Percentiles rank a stretch among this genome's conserved stretches.
These are phyloP conservation scores for Tetracladium setigerum DNA, from an alignment of 495 filamentous ascomycete genomes.

Conservation along the genomic window DNA sequence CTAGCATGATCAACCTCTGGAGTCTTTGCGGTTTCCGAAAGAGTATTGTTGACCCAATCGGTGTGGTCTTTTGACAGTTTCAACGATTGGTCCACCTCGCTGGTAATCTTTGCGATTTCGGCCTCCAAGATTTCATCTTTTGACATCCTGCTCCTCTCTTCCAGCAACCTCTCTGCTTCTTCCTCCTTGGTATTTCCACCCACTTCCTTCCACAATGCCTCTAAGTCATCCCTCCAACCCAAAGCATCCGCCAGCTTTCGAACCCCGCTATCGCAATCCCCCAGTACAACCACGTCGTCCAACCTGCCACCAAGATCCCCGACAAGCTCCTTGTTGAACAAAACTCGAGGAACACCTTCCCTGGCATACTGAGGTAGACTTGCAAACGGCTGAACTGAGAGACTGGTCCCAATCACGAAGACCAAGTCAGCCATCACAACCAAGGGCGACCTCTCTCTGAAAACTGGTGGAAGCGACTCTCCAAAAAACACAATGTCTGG, in stretches of 20 bases:
- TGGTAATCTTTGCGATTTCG: constrained; percentile 45
- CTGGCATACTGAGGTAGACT: constrained; percentile 58
- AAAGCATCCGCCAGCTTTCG: constrained; percentile 70
- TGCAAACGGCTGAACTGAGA: constrained; percentile 87
- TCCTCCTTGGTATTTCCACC: constrained; percentile 33
- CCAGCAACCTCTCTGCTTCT: constrained; percentile 21
- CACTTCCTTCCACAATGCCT: constrained; percentile 55
- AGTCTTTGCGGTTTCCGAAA: constrained; percentile 15
- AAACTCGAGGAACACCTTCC: constrained; percentile 59
- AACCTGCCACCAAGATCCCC: constrained; percentile 66
- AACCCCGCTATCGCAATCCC: constrained; percentile 79
- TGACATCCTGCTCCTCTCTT: constrained; percentile 10
- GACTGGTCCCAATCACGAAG: constrained; percentile 87
- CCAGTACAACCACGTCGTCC: constrained; percentile 71
- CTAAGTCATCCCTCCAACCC: constrained; percentile 83
- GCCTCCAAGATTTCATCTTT: constrained; percentile 48
- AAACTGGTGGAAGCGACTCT: constrained; percentile 60
- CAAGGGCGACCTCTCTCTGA: constrained; percentile 51
- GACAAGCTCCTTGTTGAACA: constrained; percentile 85
- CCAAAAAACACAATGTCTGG: constrained; percentile 97
- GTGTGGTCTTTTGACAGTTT: constrained; percentile 39
- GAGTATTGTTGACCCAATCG: constrained; percentile 30
- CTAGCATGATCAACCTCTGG: too few relatives aligned
- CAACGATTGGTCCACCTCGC: constrained; percentile 44
- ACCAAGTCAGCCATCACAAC: constrained; percentile 65